Conservation (phyloP, 2,329 filamentous ascomycete species). For the Madurella mycetomatis region DNA sequence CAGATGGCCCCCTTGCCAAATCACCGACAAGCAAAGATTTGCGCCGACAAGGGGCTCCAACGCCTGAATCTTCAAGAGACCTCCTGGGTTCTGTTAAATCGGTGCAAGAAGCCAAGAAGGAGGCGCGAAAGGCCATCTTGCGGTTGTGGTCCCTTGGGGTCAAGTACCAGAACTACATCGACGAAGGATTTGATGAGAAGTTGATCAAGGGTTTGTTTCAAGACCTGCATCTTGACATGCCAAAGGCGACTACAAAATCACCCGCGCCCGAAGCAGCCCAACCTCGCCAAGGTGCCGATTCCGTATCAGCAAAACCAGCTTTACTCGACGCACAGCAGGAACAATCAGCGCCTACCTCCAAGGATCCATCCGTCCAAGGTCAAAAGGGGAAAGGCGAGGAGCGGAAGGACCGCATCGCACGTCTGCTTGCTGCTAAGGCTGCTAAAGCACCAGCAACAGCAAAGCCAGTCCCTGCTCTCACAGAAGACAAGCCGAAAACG, state of each 20-base stretch:
- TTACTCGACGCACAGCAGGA: slow-evolving; percentile 5
- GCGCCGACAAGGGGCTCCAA: not conserved
- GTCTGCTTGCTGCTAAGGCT: slow-evolving; percentile 68
- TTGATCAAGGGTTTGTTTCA: slow-evolving; percentile 62
- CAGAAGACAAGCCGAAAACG: slow-evolving; percentile 19
- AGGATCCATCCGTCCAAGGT: slow-evolving; percentile 11
- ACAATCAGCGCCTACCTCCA: not conserved
- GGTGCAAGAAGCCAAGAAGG: slow-evolving; percentile 45
- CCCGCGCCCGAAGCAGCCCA: not conserved
- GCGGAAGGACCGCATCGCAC: slow-evolving; percentile 71
- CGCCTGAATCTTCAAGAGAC: not conserved
- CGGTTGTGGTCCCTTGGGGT: slow-evolving; percentile 63
- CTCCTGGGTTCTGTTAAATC: slow-evolving; percentile 26
- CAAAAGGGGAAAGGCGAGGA: slow-evolving; percentile 48
- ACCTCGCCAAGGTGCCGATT: not conserved
- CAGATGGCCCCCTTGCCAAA: not conserved
- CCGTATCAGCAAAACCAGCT: not conserved
- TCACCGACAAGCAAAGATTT: not conserved
- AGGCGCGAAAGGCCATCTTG: slow-evolving; percentile 64
- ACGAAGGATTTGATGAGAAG: slow-evolving; percentile 64
- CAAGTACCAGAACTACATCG: slow-evolving; percentile 66
- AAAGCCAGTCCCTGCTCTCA: slow-evolving; percentile 3
- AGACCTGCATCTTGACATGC: slow-evolving; percentile 58
- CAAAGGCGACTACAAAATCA: slow-evolving; percentile 13
- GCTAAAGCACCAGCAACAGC: slow-evolving; percentile 41